Evolutionary conservation across 306 rosid species (phyloP).

Genomic region (Vicia villosa): DNA sequence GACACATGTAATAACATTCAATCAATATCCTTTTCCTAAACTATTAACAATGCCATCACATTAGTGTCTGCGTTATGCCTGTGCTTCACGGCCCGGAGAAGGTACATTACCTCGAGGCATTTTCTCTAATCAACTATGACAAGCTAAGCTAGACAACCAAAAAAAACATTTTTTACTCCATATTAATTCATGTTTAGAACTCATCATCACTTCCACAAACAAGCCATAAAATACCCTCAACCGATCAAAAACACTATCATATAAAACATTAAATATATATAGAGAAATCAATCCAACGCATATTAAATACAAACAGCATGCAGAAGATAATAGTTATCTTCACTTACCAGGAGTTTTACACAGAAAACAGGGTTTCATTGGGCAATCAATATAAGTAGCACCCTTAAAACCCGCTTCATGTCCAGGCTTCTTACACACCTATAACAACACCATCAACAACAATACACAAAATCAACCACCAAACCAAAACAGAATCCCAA

Average conservation of each 20-base stretch:
- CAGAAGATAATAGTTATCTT: not conserved
- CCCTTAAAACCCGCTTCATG: conserved; percentile 98
- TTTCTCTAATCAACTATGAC: not conserved
- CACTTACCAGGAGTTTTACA: conserved; percentile 88
- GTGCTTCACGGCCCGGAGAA: not conserved
- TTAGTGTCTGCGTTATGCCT: no score
- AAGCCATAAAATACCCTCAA: not conserved
- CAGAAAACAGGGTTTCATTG: conserved; percentile 95
- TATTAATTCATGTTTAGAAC: not conserved
- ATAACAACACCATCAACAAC: conserved; percentile 14
- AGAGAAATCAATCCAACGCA: not conserved
- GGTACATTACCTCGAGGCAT: not conserved
- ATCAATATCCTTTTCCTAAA: not conserved
- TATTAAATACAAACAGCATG: not conserved
- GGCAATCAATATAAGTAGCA: conserved; percentile 95
- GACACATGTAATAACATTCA: not conserved
- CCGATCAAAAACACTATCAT: not conserved
- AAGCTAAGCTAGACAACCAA: not conserved
- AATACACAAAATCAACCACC: not conserved
- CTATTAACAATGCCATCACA: not conserved
- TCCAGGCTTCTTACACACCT: conserved; percentile 91
- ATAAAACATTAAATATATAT: not conserved
- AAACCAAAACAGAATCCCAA: conserved; percentile 4
- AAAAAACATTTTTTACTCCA: not conserved
- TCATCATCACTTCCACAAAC: not conserved